Percentiles rank a stretch among this genome's conserved stretches.
Evolutionary conservation across 306 rosid genomes (phyloP).

Genomic region (Oemleria cerasiformis): DNA sequence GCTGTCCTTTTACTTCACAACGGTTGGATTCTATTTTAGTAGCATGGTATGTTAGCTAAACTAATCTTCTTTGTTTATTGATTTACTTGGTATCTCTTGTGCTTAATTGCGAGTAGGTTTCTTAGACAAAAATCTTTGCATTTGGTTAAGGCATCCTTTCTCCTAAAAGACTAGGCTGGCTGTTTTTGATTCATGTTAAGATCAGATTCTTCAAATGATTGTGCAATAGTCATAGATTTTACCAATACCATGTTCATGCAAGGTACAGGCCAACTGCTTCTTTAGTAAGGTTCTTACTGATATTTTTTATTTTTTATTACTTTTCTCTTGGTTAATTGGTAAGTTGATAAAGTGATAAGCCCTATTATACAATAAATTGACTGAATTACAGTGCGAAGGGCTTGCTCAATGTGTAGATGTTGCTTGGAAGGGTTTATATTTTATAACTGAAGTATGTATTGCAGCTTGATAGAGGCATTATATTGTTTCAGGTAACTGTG

Average conservation of each 20-base stretch:
- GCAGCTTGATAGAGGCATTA: constrained; percentile 16
- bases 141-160: not conserved
- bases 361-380: not conserved
- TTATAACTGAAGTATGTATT: constrained; percentile 6
- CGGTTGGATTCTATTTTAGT: constrained; percentile 98
- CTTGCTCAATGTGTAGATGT: not conserved
- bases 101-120: not conserved
- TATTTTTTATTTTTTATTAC: no score
- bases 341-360: not conserved
- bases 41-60: constrained; percentile 65
- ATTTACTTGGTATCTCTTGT: not conserved
- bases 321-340: no score
- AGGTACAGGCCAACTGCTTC: not conserved
- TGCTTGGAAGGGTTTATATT: not conserved
- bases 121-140: not conserved
- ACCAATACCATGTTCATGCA: not conserved
- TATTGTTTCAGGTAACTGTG: constrained; percentile 71
- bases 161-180: not conserved
- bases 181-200: not conserved
- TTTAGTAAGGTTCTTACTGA: no score
- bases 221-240: not conserved
- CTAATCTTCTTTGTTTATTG: not conserved
- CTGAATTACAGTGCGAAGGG: not conserved
- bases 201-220: not conserved
- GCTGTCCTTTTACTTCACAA: constrained; percentile 96